Evolutionary conservation across 202 grass and related monocot genomes (phyloP), one percentile per base, ranked within the genome.

Genomic region (Eragrostis tef): DNA sequence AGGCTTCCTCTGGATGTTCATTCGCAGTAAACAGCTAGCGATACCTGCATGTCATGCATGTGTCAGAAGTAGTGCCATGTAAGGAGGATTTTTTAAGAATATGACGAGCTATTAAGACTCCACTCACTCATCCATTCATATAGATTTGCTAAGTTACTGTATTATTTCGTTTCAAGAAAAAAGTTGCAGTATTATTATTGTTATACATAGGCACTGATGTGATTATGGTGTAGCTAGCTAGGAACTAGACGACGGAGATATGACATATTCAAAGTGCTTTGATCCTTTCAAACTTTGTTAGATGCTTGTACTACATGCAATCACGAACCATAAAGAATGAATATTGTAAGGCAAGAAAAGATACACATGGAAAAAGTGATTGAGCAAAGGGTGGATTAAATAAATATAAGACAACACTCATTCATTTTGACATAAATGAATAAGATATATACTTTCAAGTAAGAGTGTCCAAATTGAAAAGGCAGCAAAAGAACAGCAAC

Each of bases 1-100:
- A 25, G 93, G 89, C 85, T 96, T 96, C 87, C 91, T 87, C 77
- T 91, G 87, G 83, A 79, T 83, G 83, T 85, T 86, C 93, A 93
- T 88, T 82, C 74, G 62, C 85, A 87, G 76, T 82, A 54, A 34
- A 61, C 25, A 47, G 53, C 60, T 50, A 75, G 57, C 25, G 42
- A 80, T 70, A 4, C 57, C 80, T 89, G 78, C 73, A 78, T 41
- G 29, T 20, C 54, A 80, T 80, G 65, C 71, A 62, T 62, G 60
- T 46, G 51, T 79, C 34, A 83, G 10, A 79, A 17, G n/a, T 17
- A 44, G 52, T 41, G 9, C 15, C 7, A 31, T 65, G 11, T 60
- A 67, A 27, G 9, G 26, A 78, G n/a, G n/a, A n/a, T n/a, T n/a
- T n/a, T n/a, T n/a, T n/a, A n/a, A 42, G 15, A 83, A 74, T 22